These are phyloP conservation scores for Phytophthora hybrid DNA, from an alignment of 352 stramenopile species.

Conservation along the genomic window DNA sequence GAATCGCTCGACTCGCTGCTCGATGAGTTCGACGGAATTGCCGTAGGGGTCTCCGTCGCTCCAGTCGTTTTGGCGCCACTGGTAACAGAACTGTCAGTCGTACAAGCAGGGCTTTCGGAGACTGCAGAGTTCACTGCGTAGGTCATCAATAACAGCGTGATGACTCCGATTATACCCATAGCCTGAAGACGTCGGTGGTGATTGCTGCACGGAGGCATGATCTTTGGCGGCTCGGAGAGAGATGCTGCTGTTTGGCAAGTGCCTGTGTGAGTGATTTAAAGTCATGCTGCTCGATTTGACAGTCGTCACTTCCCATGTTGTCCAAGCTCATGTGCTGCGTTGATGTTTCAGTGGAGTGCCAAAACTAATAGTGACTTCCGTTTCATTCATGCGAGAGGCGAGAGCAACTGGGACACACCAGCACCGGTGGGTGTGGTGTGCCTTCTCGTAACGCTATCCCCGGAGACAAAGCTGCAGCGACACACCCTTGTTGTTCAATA, in stretches of 20 bases:
- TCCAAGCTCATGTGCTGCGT: background rate
- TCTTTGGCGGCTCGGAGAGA: background rate
- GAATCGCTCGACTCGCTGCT: slow-evolving; percentile 5
- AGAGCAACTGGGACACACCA: background rate
- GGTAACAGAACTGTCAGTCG: background rate
- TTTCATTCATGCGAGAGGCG: background rate
- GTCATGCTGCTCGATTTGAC: background rate
- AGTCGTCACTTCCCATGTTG: background rate
- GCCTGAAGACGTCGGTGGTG: background rate
- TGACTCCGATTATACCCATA: background rate
- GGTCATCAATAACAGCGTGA: background rate
- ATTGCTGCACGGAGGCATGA: background rate
- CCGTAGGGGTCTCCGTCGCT: background rate
- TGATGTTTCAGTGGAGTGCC: too few species aligned
- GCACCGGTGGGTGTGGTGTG: background rate
- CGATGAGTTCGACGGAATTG: background rate
- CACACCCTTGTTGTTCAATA: background rate
- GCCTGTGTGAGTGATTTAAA: background rate
- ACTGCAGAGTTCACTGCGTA: background rate
- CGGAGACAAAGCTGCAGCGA: background rate
- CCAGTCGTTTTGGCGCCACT: background rate
- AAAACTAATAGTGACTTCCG: background rate
- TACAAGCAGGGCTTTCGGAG: background rate
- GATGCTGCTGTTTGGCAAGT: background rate
- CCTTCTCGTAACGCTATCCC: background rate